phyloP scores from a whole-genome alignment of 441 rosid genomes.

The Erodium texanum region DNA sequence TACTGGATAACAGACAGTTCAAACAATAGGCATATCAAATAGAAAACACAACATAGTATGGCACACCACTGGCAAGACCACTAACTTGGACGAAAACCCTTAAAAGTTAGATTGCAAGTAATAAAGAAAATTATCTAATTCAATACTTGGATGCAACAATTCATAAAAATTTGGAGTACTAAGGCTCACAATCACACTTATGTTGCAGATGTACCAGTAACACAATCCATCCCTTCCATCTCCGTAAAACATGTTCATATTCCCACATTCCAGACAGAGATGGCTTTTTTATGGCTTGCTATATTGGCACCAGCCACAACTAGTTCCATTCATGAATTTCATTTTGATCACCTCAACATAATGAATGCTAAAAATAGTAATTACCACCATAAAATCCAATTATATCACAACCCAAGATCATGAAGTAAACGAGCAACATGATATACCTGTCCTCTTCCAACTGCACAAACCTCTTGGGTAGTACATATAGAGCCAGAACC shows the following conservation, averaged over 20 bases:
- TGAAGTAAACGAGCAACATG: not conserved
- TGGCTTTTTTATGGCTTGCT: not conserved
- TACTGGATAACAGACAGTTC: not conserved
- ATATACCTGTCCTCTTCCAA: slow-evolving; percentile 88
- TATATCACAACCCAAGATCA: not conserved
- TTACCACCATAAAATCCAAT: not conserved
- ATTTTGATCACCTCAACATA: not conserved
- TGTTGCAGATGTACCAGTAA: not conserved
- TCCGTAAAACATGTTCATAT: not conserved
- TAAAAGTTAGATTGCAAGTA: not conserved
- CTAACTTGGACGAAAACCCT: not conserved
- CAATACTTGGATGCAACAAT: no score
- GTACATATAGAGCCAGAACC: slow-evolving; percentile 96
- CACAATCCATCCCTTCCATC: not conserved
- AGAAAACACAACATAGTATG: no score
- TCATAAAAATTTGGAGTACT: not conserved
- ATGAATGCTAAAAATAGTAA: not conserved
- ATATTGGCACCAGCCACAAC: not conserved
- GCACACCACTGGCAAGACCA: not conserved
- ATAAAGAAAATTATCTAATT: not conserved
- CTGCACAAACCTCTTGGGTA: slow-evolving; percentile 93
- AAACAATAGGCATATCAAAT: not conserved
- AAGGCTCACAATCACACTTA: not conserved
- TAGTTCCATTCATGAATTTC: not conserved
- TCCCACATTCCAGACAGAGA: not conserved